Evolutionary conservation across 2,329 filamentous ascomycete genomes (phyloP), one percentile per base, ranked within the genome.

Genomic region (Mycosphaerella sp.): DNA sequence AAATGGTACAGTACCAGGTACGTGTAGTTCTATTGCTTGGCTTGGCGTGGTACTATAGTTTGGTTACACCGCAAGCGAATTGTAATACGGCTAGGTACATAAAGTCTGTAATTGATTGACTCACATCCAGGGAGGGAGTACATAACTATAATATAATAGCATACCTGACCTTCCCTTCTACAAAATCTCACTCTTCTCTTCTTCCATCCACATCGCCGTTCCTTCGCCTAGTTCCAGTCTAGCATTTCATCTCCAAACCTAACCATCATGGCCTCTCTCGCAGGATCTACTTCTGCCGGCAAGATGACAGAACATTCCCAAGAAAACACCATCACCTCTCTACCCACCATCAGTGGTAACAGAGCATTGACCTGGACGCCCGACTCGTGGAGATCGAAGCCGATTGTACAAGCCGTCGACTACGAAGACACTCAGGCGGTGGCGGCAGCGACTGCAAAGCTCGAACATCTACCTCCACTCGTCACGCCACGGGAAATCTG

Each of bases 401-500:
- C 87, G 40, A 87, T 91, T 71, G 87, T 87, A 70, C 88, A 93
- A 71, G 76, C 80, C 10, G 85, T 89, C 29, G 73, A 78, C 36
- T 92, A 92, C 69, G 78, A 82, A 2, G 82, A 90, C 65, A 69
- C 76, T 40, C 68, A 72, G 11, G 80, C 79, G 21, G 78, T 90
- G 39, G 71, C 78, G 48, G 78, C 78, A 45, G 81, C 86, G 11
- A 73, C 83, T 44, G 70, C 73, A 1, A 85, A 89, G 70, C 83
- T 93, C 38, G 73, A 78, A 45, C 78, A 77, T 29, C 76, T 93
- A 7, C 88, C 89, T 6, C 88, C 88, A 23, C 81, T 93, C 46
- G 89, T 93, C 31, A 88, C 88, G 53, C 85, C 87, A 3, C 78
- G 79, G 46, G 89, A 93, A 71, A 95, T 98, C 66, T 78, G 82